phyloP scores from a whole-genome alignment of 2,329 filamentous ascomycete species.

The Tolypocladium ovalisporum region DNA sequence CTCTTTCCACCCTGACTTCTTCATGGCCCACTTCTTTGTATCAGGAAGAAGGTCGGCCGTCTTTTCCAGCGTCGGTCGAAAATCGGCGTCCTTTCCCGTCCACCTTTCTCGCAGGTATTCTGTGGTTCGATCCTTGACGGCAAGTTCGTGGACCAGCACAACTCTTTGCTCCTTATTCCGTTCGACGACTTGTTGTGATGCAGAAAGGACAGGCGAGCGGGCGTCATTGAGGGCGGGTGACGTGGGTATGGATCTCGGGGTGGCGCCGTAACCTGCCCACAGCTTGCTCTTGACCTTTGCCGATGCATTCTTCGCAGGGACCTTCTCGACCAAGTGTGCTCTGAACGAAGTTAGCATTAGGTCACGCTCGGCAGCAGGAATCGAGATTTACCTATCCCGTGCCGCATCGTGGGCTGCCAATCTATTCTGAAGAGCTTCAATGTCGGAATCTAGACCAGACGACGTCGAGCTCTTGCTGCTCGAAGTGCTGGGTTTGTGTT shows the following conservation, averaged over 20 bases:
- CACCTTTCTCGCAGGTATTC: slow-evolving; percentile 39
- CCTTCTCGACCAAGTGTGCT: slow-evolving; percentile 23
- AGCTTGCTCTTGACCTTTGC: slow-evolving; percentile 31
- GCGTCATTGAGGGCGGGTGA: slow-evolving; percentile 46
- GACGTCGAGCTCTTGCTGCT: slow-evolving; percentile 22
- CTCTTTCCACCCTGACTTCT: slow-evolving; percentile 50
- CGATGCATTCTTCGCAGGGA: slow-evolving; percentile 19
- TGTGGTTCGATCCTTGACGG: slow-evolving; percentile 39
- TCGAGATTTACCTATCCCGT: slow-evolving; percentile 21
- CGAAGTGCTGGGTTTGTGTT: slow-evolving; percentile 17
- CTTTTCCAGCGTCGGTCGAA: slow-evolving; percentile 44
- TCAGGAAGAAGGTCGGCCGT: slow-evolving; percentile 41
- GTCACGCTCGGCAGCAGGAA: slow-evolving; percentile 3
- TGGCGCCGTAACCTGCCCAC: slow-evolving; percentile 26
- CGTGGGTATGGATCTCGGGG: slow-evolving; percentile 31
- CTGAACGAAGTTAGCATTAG: slow-evolving; percentile 18
- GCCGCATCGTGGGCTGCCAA: slow-evolving; percentile 23
- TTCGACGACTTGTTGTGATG: slow-evolving; percentile 40
- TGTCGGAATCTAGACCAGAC: slow-evolving; percentile 35
- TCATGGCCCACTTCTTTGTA: slow-evolving; percentile 42
- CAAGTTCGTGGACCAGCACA: slow-evolving; percentile 50
- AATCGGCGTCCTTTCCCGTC: slow-evolving; percentile 40
- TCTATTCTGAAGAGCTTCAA: slow-evolving; percentile 36
- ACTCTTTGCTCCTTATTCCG: slow-evolving; percentile 41
- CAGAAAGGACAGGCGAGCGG: slow-evolving; percentile 39